These are phyloP conservation scores for Botrytis pseudocinerea DNA, from an alignment of 2,329 filamentous ascomycete genomes.

Conservation along the genomic window DNA sequence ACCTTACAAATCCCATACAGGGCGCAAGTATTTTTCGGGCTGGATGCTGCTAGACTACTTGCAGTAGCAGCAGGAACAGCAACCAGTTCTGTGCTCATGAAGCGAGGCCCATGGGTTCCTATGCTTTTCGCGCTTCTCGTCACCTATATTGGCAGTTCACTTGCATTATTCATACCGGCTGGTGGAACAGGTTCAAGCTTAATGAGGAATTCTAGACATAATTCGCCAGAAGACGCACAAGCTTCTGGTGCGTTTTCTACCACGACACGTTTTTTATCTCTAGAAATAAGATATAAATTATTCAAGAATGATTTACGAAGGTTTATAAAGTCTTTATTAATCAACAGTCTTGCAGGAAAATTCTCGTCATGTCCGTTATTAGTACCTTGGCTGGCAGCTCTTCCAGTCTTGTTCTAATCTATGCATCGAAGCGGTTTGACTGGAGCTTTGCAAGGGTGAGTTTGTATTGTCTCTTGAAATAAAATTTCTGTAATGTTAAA, in stretches of 20 bases:
- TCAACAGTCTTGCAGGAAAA: neutral
- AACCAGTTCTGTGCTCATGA: neutral
- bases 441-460: neutral
- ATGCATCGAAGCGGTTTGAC: neutral
- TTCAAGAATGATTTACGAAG: neutral
- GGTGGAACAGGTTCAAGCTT: neutral
- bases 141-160: neutral
- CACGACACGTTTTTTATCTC: neutral
- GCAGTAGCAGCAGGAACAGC: neutral
- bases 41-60: constrained; percentile 10
- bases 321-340: neutral
- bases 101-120: neutral
- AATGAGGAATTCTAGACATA: neutral
- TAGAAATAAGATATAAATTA: neutral
- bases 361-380: neutral
- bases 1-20: neutral
- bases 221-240: neutral
- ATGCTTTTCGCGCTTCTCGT: constrained; percentile 12
- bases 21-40: neutral
- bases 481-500: neutral
- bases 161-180: neutral
- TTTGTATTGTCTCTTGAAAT: neutral
- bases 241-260: neutral
- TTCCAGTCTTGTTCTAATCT: neutral
- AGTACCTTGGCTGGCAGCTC: neutral